These are phyloP conservation scores for Chaetomium tenue DNA, from an alignment of 495 filamentous ascomycete genomes.

Conservation along the genomic window DNA sequence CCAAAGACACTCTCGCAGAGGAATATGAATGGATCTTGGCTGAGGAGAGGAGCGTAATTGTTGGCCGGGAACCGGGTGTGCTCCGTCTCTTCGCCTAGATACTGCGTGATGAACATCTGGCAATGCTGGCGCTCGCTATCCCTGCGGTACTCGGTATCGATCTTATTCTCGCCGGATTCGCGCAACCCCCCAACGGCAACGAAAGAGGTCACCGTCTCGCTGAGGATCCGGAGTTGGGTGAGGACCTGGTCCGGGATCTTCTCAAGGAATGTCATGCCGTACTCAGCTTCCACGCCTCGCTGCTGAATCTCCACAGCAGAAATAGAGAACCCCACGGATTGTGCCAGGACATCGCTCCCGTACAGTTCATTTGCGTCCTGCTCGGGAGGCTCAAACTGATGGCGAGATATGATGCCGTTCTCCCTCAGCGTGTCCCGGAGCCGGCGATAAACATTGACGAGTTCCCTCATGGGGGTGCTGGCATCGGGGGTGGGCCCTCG, in stretches of 20 bases:
- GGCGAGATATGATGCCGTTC: slow-evolving; percentile 61
- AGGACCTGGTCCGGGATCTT: slow-evolving; percentile 77
- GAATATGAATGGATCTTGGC: slow-evolving; percentile 81
- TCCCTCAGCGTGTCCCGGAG: slow-evolving; percentile 72
- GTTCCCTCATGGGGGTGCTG: slow-evolving; percentile 59
- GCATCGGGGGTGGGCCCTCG: slow-evolving; percentile 32
- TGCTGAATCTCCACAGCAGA: slow-evolving; percentile 89
- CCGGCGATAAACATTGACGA: slow-evolving; percentile 76
- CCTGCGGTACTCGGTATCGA: slow-evolving; percentile 64
- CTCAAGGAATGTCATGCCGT: slow-evolving; percentile 74
- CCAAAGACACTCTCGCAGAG: slow-evolving; percentile 74
- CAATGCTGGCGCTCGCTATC: slow-evolving; percentile 71
- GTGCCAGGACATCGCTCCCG: slow-evolving; percentile 66
- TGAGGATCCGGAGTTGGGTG: slow-evolving; percentile 84
- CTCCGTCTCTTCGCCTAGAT: slow-evolving; percentile 40
- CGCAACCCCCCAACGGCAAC: slow-evolving; percentile 71
- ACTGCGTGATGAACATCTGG: slow-evolving; percentile 67
- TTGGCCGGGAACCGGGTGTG: slow-evolving; percentile 38
- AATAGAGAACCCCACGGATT: slow-evolving; percentile 82
- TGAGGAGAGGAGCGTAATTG: slow-evolving; percentile 64
- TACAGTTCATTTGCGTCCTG: slow-evolving; percentile 43
- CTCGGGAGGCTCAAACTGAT: slow-evolving; percentile 29
- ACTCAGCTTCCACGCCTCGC: slow-evolving; percentile 75
- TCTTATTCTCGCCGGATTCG: slow-evolving; percentile 56
- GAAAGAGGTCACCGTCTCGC: slow-evolving; percentile 85